Conservation (phyloP, 2,329 filamentous ascomycete species). For the Aspergillus felis region DNA sequence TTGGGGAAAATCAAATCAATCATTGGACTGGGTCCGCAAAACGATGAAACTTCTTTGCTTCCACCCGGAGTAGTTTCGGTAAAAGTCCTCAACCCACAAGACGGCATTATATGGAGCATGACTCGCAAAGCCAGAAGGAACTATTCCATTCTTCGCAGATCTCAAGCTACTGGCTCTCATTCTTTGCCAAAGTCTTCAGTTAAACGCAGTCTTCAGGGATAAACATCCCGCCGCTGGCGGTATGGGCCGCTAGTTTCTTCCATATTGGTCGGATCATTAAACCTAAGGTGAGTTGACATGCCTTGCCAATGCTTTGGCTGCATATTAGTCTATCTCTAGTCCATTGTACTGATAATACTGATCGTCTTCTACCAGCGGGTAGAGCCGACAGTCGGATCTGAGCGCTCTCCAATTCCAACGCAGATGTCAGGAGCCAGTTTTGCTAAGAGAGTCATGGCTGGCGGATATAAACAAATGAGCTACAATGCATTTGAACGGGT, state of each 20-base stretch:
- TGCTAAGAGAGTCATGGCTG: neutral
- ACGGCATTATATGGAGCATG: neutral
- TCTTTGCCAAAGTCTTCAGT: neutral
- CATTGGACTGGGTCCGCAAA: no score
- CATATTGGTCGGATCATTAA: neutral
- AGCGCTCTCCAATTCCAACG: conserved; percentile 7
- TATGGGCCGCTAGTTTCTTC: neutral
- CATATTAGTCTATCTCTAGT: neutral
- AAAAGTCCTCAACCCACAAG: neutral
- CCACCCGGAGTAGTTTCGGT: no score
- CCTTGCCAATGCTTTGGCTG: neutral
- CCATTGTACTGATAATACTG: neutral
- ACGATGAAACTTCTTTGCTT: no score
- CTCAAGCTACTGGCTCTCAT: neutral
- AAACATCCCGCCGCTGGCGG: neutral
- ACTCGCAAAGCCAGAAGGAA: neutral
- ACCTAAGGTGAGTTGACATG: neutral
- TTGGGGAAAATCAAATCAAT: no score
- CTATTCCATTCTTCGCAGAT: neutral
- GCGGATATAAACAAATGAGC: neutral
- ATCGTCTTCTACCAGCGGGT: conserved; percentile 3
- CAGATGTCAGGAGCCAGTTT: neutral
- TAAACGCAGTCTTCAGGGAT: neutral
- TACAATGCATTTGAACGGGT: neutral
- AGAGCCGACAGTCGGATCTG: conserved; percentile 11